phyloP scores from a whole-genome alignment of 2,329 filamentous ascomycete species.

The Nemania sp. region DNA sequence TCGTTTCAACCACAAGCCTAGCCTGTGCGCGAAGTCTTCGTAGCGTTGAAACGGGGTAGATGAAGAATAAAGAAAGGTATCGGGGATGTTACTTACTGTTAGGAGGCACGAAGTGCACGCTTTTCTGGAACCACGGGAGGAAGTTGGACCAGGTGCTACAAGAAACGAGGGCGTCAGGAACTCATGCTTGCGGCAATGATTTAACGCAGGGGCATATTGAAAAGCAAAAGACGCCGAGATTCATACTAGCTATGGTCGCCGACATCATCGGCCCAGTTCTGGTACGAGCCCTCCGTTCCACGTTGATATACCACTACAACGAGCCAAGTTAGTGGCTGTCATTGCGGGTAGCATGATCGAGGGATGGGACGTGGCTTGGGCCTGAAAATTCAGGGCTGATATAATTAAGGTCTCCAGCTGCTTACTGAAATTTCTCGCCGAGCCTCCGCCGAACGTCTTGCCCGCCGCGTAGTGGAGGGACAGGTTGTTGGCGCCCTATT shows the following conservation, averaged over 20 bases:
- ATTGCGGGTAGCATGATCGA: not conserved
- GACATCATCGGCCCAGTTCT: constrained; percentile 34
- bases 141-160: constrained; percentile 32
- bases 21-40: not conserved
- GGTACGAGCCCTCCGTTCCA: constrained; percentile 32
- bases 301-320: constrained; percentile 37
- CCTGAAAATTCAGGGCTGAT: not conserved
- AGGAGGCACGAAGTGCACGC: constrained; percentile 33
- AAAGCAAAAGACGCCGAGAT: not conserved
- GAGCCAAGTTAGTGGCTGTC: not conserved
- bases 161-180: not conserved
- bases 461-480: constrained; percentile 38
- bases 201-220: not conserved
- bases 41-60: not conserved
- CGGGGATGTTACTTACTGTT: constrained; percentile 17
- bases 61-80: too few relatives aligned
- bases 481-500: constrained; percentile 27
- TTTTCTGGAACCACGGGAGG: constrained; percentile 36
- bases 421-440: constrained; percentile 37
- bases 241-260: constrained; percentile 33
- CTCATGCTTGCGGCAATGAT: not conserved
- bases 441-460: constrained; percentile 39
- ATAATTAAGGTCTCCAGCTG: not conserved
- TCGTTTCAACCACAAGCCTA: not conserved
- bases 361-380: not conserved